phyloP scores from a whole-genome alignment of 805 yeast genomes.

The Candida nonsorbophila region DNA sequence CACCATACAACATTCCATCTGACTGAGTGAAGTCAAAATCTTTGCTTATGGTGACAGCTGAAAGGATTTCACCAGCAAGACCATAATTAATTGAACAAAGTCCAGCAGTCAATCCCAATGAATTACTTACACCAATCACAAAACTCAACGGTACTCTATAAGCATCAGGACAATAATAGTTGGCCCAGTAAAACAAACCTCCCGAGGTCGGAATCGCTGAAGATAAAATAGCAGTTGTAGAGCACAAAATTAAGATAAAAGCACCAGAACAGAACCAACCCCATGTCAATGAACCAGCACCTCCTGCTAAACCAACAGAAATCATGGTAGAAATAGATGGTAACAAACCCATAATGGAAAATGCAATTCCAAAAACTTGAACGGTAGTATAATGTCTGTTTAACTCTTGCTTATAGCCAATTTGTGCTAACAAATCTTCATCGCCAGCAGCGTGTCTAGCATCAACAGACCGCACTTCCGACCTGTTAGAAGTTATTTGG shows the following conservation, averaged over 20 bases:
- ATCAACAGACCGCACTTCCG: conserved; percentile 16
- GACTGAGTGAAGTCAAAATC: conserved; percentile 56
- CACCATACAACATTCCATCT: conserved; percentile 53
- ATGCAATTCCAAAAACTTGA: conserved; percentile 68
- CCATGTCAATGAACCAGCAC: conserved; percentile 66
- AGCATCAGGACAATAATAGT: conserved; percentile 55
- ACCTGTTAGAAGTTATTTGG: conserved; percentile 9
- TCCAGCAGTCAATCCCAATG: conserved; percentile 63
- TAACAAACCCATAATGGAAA: conserved; percentile 65
- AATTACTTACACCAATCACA: conserved; percentile 62
- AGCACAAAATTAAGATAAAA: conserved; percentile 54
- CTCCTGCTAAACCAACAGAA: conserved; percentile 51
- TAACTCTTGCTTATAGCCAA: conserved; percentile 69
- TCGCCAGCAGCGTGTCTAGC: conserved; percentile 12
- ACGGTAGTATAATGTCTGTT: conserved; percentile 54
- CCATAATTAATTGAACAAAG: conserved; percentile 68
- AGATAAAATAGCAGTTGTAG: conserved; percentile 61
- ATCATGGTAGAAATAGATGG: conserved; percentile 59
- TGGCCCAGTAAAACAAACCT: conserved; percentile 50
- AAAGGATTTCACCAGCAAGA: conserved; percentile 52
- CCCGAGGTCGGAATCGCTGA: conserved; percentile 73
- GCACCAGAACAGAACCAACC: conserved; percentile 62
- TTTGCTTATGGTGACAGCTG: conserved; percentile 50
- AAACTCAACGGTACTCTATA: conserved; percentile 51
- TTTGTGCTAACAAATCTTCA: conserved; percentile 36